A percentile compares a stretch with the other conserved stretches of the same genome.
These are phyloP conservation scores for Tripidium arundinaceum DNA, from an alignment of 202 grass and related monocot genomes.

Conservation along the genomic window DNA sequence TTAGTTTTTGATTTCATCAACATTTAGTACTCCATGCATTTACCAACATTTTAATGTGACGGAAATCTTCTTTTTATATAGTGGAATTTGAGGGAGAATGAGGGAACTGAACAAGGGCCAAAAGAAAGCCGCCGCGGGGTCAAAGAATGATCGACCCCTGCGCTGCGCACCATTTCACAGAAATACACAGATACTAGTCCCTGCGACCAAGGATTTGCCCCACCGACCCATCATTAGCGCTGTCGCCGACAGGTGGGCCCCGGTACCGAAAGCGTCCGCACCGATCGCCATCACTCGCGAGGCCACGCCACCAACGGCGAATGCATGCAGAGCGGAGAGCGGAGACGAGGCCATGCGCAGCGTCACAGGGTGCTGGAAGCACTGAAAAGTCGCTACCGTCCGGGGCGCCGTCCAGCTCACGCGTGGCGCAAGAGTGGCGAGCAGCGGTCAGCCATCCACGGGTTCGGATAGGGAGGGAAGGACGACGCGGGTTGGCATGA, in stretches of 20 bases:
- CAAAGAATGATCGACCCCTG: too few species aligned
- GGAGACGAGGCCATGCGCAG: background rate
- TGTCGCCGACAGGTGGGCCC: constrained; percentile 32
- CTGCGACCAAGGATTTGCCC: background rate
- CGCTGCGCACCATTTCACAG: too few species aligned
- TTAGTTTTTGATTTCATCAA: too few species aligned
- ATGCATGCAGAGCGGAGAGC: background rate
- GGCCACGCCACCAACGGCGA: background rate
- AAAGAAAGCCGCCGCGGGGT: too few species aligned
- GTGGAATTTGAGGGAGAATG: too few species aligned
- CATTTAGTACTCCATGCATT: too few species aligned
- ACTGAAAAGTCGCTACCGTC: constrained; percentile 16
- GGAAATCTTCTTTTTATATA: too few species aligned
- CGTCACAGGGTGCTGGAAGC: background rate
- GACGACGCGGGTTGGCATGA: background rate
- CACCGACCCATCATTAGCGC: background rate
- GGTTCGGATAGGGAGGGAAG: background rate
- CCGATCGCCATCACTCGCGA: constrained; percentile 12
- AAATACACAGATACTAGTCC: background rate
- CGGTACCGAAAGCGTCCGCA: background rate
- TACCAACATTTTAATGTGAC: too few species aligned
- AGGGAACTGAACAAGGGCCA: too few species aligned
- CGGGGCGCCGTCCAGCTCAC: constrained; percentile 26
- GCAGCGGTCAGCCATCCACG: background rate
- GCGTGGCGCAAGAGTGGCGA: background rate